Evolutionary conservation across 495 filamentous ascomycete genomes (phyloP).

Genomic region (Lineolata rhizophorae): DNA sequence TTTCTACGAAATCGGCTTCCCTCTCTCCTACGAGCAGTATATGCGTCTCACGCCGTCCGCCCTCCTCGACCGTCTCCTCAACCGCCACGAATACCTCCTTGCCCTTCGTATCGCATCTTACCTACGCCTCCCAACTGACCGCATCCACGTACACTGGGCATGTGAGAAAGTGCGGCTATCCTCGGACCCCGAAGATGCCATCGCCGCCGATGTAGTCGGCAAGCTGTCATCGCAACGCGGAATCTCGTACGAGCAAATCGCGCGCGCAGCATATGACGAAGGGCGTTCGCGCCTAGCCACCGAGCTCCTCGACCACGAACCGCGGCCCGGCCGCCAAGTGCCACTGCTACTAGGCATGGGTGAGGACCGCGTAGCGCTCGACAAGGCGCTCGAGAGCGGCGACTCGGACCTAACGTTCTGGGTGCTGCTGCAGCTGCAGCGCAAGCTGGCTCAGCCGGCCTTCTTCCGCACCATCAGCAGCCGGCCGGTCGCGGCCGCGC

Average conservation of each 20-base stretch:
- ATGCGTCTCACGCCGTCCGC: conserved; percentile 73
- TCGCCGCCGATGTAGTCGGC: conserved; percentile 70
- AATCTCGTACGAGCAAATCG: conserved; percentile 87
- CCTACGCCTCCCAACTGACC: conserved; percentile 64
- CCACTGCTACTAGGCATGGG: conserved; percentile 89
- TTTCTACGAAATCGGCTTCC: conserved; percentile 76
- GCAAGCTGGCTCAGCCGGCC: conserved; percentile 68
- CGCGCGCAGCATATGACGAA: conserved; percentile 87
- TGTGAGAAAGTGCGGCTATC: conserved; percentile 78
- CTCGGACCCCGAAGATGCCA: conserved; percentile 64
- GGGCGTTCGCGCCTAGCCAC: conserved; percentile 72
- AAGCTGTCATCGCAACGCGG: conserved; percentile 70
- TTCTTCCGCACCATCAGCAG: conserved; percentile 88
- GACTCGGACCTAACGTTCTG: conserved; percentile 83
- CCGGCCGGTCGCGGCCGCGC: conserved; percentile 66
- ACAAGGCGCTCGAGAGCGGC: conserved; percentile 91
- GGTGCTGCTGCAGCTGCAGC: conserved; percentile 72
- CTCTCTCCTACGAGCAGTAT: conserved; percentile 82
- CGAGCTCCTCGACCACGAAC: conserved; percentile 77
- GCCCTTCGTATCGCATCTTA: conserved; percentile 81
- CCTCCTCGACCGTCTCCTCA: conserved; percentile 64
- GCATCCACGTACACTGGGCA: conserved; percentile 92
- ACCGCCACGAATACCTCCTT: conserved; percentile 74
- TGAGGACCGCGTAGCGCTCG: conserved; percentile 83
- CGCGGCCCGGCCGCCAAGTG: conserved; percentile 82